A percentile compares a stretch with the other conserved stretches of the same genome.
phyloP scores from a whole-genome alignment of 495 filamentous ascomycete species.

The Trichoderma virens region DNA sequence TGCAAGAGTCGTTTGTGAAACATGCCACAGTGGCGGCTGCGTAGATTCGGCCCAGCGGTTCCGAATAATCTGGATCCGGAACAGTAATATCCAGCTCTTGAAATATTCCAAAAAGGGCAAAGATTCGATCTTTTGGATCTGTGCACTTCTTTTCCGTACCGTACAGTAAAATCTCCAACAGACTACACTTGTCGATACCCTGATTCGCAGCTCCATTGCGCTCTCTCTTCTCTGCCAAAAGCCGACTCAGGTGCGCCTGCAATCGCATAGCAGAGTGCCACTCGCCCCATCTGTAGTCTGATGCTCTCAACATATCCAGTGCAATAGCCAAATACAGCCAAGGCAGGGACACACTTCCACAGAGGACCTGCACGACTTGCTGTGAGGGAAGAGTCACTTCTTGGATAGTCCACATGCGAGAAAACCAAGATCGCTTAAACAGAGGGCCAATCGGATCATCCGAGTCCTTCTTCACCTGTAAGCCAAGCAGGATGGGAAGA shows the following conservation, averaged over 20 bases:
- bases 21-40: neutral
- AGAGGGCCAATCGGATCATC: neutral
- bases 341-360: neutral
- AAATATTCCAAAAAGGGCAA: neutral
- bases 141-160: neutral
- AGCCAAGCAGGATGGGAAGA: neutral
- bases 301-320: neutral
- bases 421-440: neutral
- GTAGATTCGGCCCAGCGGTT: neutral
- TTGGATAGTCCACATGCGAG: neutral
- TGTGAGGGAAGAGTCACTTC: neutral
- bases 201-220: neutral
- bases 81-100: neutral
- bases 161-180: neutral
- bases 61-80: neutral
- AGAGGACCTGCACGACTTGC: neutral
- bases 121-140: neutral
- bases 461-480: neutral
- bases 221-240: neutral
- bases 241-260: neutral
- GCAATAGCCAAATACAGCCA: neutral
- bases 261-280: neutral
- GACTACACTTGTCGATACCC: neutral
- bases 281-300: neutral
- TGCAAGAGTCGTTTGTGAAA: neutral